Evolutionary conservation across 2,329 filamentous ascomycete genomes (phyloP), one percentile per base, ranked within the genome.

Genomic region (Aspergillus persii): DNA sequence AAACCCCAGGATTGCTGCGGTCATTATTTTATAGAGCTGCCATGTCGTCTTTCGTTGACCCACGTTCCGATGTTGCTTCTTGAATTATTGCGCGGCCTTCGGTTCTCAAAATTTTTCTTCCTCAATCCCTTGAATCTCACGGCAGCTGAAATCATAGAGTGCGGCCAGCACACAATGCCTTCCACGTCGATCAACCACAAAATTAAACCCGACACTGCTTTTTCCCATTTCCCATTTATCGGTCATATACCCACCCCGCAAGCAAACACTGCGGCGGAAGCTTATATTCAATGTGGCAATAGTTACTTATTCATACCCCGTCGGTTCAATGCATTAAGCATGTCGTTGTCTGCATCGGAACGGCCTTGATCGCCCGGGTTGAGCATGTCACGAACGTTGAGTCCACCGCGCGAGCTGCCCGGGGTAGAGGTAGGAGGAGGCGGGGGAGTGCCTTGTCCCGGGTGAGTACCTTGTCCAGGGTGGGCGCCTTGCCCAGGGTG

Each of bases 321-420:
- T 53, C 77, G 76, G 59, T 79, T 77, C 53, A 80, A 66, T 33
- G 76, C 76, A 64, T 79, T 81, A 44, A 82, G 74, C 80, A 82
- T 82, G 58, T 80, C 77, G 61, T 77, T 82, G 66, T 82, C 80
- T 30, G 76, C 78, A 59, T 75, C 79, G 46, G 75, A 77, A 31
- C 80, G 76, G 29, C 74, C 72, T 26, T 71, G 68, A 57, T 78
- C 76, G 36, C 73, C 70, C 1, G 77, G 77, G 50, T 77, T 79
- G 33, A 81, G 68, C 74, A 81, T 79, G 59, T 81, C 79, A 49
- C 79, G 76, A 48, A 81, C 79, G 57, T 78, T 80, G 66, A 81
- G 72, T 4, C 77, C 78, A 54, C 73, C 75, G 51, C 79, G 71
- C 56, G 63, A 72, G 61, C 66, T 68, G 54, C 63, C 69, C 53